Percentiles rank a stretch among this genome's conserved stretches.
Conservation (phyloP, 768 basidiomycete genomes). For the Artomyces pyxidatus region DNA sequence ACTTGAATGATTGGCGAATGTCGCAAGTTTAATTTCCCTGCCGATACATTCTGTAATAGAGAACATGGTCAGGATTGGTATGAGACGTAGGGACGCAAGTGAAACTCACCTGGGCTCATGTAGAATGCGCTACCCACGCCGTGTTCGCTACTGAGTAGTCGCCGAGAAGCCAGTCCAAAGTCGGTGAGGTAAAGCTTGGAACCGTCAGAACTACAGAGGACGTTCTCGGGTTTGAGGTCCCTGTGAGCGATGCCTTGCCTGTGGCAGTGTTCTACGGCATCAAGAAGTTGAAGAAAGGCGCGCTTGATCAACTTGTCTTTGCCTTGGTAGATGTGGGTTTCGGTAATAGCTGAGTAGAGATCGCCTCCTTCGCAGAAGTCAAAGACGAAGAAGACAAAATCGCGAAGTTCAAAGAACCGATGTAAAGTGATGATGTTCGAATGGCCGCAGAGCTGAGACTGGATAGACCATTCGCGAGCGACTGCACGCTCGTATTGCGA, state of each 20-base stretch:
- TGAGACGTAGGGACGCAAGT: not conserved
- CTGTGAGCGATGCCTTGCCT: slow-evolving; percentile 67
- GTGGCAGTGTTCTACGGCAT: slow-evolving; percentile 73
- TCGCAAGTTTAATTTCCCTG: slow-evolving; percentile 30
- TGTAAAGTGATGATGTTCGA: too few relatives aligned
- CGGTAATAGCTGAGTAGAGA: too few relatives aligned
- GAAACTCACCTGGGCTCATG: slow-evolving; percentile 66
- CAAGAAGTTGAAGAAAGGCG: slow-evolving; percentile 72
- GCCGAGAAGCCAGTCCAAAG: slow-evolving; percentile 62
- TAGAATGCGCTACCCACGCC: slow-evolving; percentile 56
- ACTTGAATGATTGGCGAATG: slow-evolving; percentile 52
- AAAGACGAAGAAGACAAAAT: not conserved
- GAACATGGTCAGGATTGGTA: not conserved
- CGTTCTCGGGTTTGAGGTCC: slow-evolving; percentile 83
- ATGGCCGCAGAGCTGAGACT: too few relatives aligned
- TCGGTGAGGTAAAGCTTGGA: slow-evolving; percentile 56
- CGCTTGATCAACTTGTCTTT: slow-evolving; percentile 41
- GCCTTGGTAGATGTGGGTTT: slow-evolving; percentile 29
- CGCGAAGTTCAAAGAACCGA: too few relatives aligned
- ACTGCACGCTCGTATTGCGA: too few relatives aligned
- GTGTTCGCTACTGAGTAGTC: slow-evolving; percentile 37
- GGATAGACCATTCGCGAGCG: too few relatives aligned
- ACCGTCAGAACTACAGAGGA: slow-evolving; percentile 51
- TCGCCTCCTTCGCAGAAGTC: not conserved
- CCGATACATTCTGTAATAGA: slow-evolving; percentile 60